Evolutionary conservation across 345 rosid genomes (phyloP), one percentile per base, ranked within the genome.

Genomic region (Aquilaria yunnanensis): DNA sequence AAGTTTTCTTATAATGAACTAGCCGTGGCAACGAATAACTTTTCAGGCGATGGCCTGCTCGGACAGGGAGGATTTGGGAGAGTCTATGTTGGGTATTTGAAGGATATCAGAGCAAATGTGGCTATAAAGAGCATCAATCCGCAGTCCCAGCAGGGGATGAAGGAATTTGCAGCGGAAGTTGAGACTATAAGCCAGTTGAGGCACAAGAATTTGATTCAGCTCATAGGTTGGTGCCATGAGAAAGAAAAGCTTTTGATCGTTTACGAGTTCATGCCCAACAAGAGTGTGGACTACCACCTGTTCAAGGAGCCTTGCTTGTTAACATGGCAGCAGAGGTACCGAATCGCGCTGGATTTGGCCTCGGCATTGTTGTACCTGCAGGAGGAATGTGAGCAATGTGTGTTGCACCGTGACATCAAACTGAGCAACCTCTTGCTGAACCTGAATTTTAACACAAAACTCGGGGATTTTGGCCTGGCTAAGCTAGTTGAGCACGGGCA

Each of bases 151-250:
- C 67, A 71, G 60, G 71, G 77, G 1, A 67, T 60, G 12, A 65
- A 67, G 31, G 75, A 78, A 51, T 78, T 69, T 3, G 62, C 52
- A 0, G 33, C 63, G 1, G 81, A 77, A 51, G 67, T 80, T 6
- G 72, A 47, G 60, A 70, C 67, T n/a, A 72, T 80, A 34, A 72
- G 75, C 53, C 69, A 63, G 51, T 23, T 74, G 66, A 67, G 81
- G 64, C 81, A 80, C 47, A 50, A 57, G 34, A 76, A 80, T 51
- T 51, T 74, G 34, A 78, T 76, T 10, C 60, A 69, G 37, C 77
- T 80, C 4, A 45, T 73, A 2, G 84, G 83, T 1, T 80, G 83
- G 78, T 70, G 81, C 51, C 81, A 74, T 37, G 66, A 74, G 49
- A 71, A 43, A 30, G 54, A 14, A 12, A 74, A 70, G 10, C 43